Percentiles rank a stretch among this genome's conserved stretches.
These are phyloP conservation scores for Mucor mucedo DNA, from an alignment of 371 early-diverging fungal genomes.

Conservation along the genomic window DNA sequence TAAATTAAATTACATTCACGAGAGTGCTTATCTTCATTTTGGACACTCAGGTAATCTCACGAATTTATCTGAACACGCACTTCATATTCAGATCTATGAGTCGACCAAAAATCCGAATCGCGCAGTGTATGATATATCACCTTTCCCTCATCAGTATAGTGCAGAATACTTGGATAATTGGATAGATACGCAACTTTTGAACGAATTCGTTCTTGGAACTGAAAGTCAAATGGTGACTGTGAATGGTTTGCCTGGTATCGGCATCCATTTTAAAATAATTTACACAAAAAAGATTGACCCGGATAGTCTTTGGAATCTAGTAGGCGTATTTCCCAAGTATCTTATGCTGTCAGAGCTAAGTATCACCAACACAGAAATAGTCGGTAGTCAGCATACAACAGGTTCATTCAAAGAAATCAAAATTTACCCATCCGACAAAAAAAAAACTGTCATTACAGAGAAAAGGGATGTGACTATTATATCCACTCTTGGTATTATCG, in stretches of 20 bases:
- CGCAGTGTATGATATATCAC: neutral
- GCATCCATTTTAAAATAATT: neutral
- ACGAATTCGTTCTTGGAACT: neutral
- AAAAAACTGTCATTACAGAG: conserved; percentile 26
- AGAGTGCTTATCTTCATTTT: no score
- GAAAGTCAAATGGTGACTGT: neutral
- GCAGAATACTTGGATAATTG: neutral
- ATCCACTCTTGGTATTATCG: conserved; percentile 41
- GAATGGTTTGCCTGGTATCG: neutral
- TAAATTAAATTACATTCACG: no score
- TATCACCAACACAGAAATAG: conserved; percentile 22
- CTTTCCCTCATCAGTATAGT: neutral
- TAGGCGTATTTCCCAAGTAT: conserved; percentile 37
- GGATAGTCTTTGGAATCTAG: conserved; percentile 32
- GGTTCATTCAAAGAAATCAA: neutral
- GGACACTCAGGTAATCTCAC: no score
- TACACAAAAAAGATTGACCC: neutral
- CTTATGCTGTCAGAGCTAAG: conserved; percentile 28
- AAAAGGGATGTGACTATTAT: conserved; percentile 38
- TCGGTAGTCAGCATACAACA: neutral
- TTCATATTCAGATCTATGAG: conserved; percentile 1
- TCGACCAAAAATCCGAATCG: conserved; percentile 1
- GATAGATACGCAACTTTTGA: neutral
- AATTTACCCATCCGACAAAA: conserved; percentile 26
- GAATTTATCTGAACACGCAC: no score